Evolutionary conservation across 441 rosid genomes (phyloP).

Genomic region (Gossypium aridum): DNA sequence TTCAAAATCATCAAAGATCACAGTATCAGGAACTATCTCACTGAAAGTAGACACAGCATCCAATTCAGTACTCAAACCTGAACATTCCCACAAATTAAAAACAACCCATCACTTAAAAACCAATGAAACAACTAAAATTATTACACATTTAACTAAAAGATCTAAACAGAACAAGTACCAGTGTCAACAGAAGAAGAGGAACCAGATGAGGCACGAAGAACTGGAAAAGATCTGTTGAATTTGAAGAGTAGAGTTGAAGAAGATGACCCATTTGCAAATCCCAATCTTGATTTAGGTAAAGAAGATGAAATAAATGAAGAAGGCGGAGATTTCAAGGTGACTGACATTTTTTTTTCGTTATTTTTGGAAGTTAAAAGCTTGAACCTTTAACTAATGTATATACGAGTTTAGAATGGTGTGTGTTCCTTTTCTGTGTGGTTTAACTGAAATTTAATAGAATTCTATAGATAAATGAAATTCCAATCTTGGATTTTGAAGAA

Average conservation of each 20-base stretch:
- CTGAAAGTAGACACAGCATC: constrained; percentile 91
- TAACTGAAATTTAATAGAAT: not conserved
- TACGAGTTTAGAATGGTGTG: not conserved
- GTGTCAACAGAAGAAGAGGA: constrained; percentile 56
- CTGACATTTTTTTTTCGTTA: constrained; percentile 31
- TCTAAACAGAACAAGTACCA: constrained; percentile 27
- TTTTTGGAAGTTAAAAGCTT: too few relatives aligned
- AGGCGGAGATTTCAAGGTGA: constrained; percentile 82
- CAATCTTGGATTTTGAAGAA: too few relatives aligned
- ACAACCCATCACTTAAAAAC: not conserved
- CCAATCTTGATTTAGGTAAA: not conserved
- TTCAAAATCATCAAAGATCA: constrained; percentile 92
- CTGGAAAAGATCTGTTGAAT: constrained; percentile 37
- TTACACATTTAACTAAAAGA: not conserved
- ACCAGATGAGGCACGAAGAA: constrained; percentile 45
- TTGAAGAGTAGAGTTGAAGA: constrained; percentile 37
- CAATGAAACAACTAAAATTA: not conserved
- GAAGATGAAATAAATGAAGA: constrained; percentile 43
- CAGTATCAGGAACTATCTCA: constrained; percentile 94
- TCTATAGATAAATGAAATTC: too few relatives aligned
- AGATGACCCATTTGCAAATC: constrained; percentile 24
- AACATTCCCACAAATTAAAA: not conserved
- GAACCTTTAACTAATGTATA: too few relatives aligned
- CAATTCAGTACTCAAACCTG: constrained; percentile 66
- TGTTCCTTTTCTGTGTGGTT: not conserved